Conservation (phyloP, 1,284 basidiomycete genomes). For the Trichosporon asahii region DNA sequence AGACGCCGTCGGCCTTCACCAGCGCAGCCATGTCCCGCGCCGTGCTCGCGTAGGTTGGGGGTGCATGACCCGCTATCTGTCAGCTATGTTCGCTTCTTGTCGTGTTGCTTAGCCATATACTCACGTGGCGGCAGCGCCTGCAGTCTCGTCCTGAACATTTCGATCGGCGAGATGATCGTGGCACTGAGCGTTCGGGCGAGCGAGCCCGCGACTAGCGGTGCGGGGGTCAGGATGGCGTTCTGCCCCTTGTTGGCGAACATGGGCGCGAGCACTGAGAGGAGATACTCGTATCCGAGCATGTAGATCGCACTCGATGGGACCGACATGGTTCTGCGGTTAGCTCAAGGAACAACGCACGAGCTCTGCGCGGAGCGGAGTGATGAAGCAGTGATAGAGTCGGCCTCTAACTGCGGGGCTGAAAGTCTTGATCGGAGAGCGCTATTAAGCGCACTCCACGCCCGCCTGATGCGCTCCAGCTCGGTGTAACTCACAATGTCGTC, state of each 20-base stretch:
- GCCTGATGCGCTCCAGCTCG: not conserved
- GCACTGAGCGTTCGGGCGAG: slow-evolving; percentile 76
- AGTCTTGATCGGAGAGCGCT: not conserved
- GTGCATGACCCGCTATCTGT: slow-evolving; percentile 59
- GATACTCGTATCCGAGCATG: slow-evolving; percentile 93
- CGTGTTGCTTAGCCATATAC: too few relatives aligned
- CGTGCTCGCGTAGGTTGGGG: slow-evolving; percentile 57
- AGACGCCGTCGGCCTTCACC: slow-evolving; percentile 63
- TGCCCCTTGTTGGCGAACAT: slow-evolving; percentile 32
- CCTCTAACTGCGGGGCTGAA: too few relatives aligned
- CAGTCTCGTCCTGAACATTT: slow-evolving; percentile 88
- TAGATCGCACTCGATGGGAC: slow-evolving; percentile 91
- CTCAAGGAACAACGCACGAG: not conserved
- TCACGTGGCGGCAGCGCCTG: slow-evolving; percentile 67
- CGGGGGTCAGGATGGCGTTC: slow-evolving; percentile 55
- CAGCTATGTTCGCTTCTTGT: too few relatives aligned
- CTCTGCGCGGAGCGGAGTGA: too few relatives aligned
- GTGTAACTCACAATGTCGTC: slow-evolving; percentile 68
- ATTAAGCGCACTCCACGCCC: too few relatives aligned
- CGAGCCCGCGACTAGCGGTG: slow-evolving; percentile 79
- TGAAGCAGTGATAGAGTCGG: too few relatives aligned
- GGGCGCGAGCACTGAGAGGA: slow-evolving; percentile 56
- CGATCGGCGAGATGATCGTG: slow-evolving; percentile 79
- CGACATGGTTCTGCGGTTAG: slow-evolving; percentile 67
- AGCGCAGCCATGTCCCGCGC: slow-evolving; percentile 50